phyloP scores from a whole-genome alignment of 1,284 basidiomycete genomes.

The Testicularia cyperi region DNA sequence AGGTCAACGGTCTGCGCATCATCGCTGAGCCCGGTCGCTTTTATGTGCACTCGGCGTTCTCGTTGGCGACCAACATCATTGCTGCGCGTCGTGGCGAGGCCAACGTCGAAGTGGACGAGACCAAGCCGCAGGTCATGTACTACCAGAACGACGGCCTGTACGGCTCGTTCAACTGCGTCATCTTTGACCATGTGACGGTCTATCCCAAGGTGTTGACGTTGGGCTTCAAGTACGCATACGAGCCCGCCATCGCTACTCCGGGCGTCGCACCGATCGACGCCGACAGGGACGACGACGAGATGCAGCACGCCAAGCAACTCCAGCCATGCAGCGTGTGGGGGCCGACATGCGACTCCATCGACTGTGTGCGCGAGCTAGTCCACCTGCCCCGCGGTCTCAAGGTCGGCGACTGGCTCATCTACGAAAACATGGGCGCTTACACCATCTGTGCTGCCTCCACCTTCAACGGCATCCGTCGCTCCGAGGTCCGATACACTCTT shows the following conservation, averaged over 20 bases:
- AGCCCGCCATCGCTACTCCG: constrained; percentile 54
- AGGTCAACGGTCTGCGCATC: constrained; percentile 71
- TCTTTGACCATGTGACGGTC: constrained; percentile 88
- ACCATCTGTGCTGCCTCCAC: constrained; percentile 85
- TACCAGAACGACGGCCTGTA: constrained; percentile 66
- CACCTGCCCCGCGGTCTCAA: constrained; percentile 48
- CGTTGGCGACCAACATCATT: constrained; percentile 89
- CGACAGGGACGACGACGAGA: constrained; percentile 2
- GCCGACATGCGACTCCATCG: constrained; percentile 86
- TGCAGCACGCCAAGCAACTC: constrained; percentile 58
- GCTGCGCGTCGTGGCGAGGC: constrained; percentile 66
- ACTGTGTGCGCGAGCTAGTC: constrained; percentile 63
- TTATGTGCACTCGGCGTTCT: constrained; percentile 90
- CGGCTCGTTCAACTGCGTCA: constrained; percentile 95
- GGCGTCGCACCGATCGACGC: constrained; percentile 23
- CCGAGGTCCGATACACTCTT: constrained; percentile 62
- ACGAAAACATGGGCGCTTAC: constrained; percentile 90
- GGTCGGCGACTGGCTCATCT: constrained; percentile 84
- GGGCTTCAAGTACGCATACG: constrained; percentile 52
- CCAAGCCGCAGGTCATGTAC: constrained; percentile 56
- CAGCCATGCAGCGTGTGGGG: constrained; percentile 65
- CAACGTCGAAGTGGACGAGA: constrained; percentile 1
- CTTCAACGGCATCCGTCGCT: constrained; percentile 71
- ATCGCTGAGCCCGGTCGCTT: constrained; percentile 97
- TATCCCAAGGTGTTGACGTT: constrained; percentile 76